Evolutionary conservation across 73 alveolate genomes (phyloP), one percentile per base, ranked within the genome.

Genomic region (Loxodes magnus): DNA sequence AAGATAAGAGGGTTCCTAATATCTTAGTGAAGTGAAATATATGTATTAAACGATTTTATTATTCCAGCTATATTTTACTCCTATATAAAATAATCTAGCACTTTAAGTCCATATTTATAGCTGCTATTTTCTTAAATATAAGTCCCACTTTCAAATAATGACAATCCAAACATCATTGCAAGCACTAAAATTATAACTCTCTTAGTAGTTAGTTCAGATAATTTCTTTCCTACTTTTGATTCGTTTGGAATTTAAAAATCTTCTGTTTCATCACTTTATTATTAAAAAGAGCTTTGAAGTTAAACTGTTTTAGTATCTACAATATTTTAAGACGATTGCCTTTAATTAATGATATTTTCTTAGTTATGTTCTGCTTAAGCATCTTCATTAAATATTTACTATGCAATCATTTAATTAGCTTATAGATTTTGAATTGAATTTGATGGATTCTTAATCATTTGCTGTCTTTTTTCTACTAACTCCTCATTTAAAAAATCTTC

Each of bases 201-300:
- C 35, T 70, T 73, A 24, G 80, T 73, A 5, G 82, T 69, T 6
- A 55, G 22, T 21, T 73, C 87, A 12, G 87, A 57, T 3, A 73
- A 37, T 25, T 41, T 48, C 48, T 71, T 73, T 22, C 84, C 67
- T 7, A 73, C 82, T 28, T 38, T 58, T 4, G 86, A 69, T 46
- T 73, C 87, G 44, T 70, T 36, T 19, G 67, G 49, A 15, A 53
- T 27, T 12, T 52, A n/a, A n/a, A n/a, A n/a, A n/a, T n/a, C 50
- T 22, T n/a, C n/a, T n/a, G 15, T 16, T 37, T 63, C 56, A 2
- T n/a, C n/a, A n/a, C n/a, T n/a, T n/a, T n/a, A n/a, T n/a, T n/a
- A n/a, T n/a, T n/a, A n/a, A n/a, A n/a, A n/a, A n/a, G n/a, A n/a
- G n/a, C n/a, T n/a, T n/a, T n/a, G n/a, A n/a, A n/a, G n/a, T n/a